Base-by-base conservation (phyloP, 805 yeast genomes). In the Candida endomychidarum region DNA sequence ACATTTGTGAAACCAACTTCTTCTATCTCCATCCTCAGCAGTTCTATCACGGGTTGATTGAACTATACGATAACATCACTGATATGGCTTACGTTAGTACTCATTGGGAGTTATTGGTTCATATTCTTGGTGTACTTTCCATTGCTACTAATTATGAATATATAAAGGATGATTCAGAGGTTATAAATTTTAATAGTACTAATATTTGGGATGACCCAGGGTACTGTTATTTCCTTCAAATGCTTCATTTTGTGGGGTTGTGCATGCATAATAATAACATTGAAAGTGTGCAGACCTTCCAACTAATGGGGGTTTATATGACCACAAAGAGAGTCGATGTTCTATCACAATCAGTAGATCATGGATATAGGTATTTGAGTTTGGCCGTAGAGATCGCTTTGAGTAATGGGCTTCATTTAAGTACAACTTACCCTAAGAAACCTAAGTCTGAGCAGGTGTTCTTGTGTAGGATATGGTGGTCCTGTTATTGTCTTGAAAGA, bases 1-100 rank as follows among this genome's bases (percentile, higher is more conserved):
- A 46, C 20, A 40, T 49, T 14, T 49, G 51, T 35, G 51, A 48
- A 28, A 49, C 53, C 9, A 49, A 50, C 23, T 49, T 45, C 34
- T 49, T 47, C 34, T 49, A 47, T 21, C 39, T 39, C n/a, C 46
- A 42, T 39, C 53, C 48, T 21, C 34, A 22, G 5, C 22, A 26
- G 9, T 31, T 38, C 19, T 40, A 31, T 21, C 28, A 24, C 4
- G 37, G 40, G 16, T 23, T 48, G 6, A 39, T 25, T n/a, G 37
- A 32, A 15, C 21, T 50, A 4, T 33, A 43, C n/a, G 26, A 12
- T 5, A 37, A 43, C 11, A 26, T 40, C 21, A 24, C 14, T 6
- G 45, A 50, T 31, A 26, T 41, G 18, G 39, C 26, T 12, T 46
- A 40, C 27, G 34, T 50, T 17, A 32, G 38, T 11, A 26, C 23